Base-by-base conservation (phyloP, 2,329 filamentous ascomycete genomes). In the Monascus ruber region DNA sequence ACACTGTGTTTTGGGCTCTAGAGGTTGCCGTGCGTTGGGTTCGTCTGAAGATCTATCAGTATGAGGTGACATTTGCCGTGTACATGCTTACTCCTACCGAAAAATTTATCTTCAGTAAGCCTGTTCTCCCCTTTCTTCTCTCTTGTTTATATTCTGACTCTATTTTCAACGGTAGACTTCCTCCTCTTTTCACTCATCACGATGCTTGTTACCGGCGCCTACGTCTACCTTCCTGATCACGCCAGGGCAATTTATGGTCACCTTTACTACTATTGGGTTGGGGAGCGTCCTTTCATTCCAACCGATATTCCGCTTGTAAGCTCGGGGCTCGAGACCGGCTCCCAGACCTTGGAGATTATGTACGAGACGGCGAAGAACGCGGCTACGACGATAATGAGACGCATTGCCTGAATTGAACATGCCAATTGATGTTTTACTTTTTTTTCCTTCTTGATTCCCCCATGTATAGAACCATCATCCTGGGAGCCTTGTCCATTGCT, bases 51-150 rank as follows among this genome's bases (percentile, higher is more conserved):
- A 81, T 88, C 62, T 95, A 96, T 72, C 91, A 96, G 71, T 87
- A 96, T 61, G 91, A 98, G 69, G 89, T 96, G 62, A 95, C 89
- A 8, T 91, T 93, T 65, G 83, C 84, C 44, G 76, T 96, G 25
- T 96, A 98, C 73, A 96, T 98, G 84, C 82, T 95, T 53, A 95
- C 88, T 31, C 83, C 87, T 1, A 87, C 83, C 38, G 91, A 98
- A 71, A 94, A 94, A 64, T 89, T 94, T 66, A 81, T 94, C 54
- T 94, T 96, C 68, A 96, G 91, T 96, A 75, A 42, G 86, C 66
- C 37, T 27, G 28, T 27, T 24, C 33, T 40, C 40, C 27, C 27
- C 34, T 31, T 39, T 33, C n/a, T 5, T 26, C 26, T 24, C 6
- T 11, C 7, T 29, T 37, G 11, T 9, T 34, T 24, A 11, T 26